These are phyloP conservation scores for Talaromyces proteolyticus DNA, from an alignment of 495 filamentous ascomycete genomes.

Conservation along the genomic window DNA sequence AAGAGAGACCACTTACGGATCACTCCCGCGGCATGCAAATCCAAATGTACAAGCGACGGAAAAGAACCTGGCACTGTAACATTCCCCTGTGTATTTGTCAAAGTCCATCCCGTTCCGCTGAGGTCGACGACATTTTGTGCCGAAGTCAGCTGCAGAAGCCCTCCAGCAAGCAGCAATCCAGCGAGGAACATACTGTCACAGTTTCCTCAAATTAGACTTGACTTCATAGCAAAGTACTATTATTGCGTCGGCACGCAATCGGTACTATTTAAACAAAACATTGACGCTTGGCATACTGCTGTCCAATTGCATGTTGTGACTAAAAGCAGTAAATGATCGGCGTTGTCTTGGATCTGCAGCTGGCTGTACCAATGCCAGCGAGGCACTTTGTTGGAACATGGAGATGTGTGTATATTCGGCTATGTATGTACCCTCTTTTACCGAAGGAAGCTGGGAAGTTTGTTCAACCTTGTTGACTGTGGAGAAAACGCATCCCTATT, in stretches of 20 bases:
- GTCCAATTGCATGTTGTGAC: neutral
- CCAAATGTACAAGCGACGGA: constrained; percentile 59
- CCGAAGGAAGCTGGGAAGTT: too few relatives aligned
- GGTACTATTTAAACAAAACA: neutral
- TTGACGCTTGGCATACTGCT: neutral
- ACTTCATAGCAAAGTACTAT: too few relatives aligned
- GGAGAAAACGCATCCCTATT: too few relatives aligned
- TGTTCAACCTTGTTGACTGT: too few relatives aligned
- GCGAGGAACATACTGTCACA: neutral
- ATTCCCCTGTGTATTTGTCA: constrained; percentile 45
- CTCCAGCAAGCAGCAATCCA: neutral
- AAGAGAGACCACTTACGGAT: constrained; percentile 29
- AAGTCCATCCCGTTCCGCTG: constrained; percentile 47
- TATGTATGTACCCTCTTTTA: too few relatives aligned
- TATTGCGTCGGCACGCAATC: too few relatives aligned
- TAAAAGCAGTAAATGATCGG: neutral
- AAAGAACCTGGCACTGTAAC: constrained; percentile 52
- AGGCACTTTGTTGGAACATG: too few relatives aligned
- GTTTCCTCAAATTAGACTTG: neutral
- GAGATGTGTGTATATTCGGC: too few relatives aligned
- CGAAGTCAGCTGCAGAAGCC: constrained; percentile 1
- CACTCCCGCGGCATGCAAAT: constrained; percentile 46
- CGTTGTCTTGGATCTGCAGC: neutral
- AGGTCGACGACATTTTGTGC: constrained; percentile 44
- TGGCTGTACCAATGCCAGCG: neutral